Evolutionary conservation across 176 grass and related monocot species (phyloP), one percentile per base, ranked within the genome.

Genomic region (Zoysia japonica): DNA sequence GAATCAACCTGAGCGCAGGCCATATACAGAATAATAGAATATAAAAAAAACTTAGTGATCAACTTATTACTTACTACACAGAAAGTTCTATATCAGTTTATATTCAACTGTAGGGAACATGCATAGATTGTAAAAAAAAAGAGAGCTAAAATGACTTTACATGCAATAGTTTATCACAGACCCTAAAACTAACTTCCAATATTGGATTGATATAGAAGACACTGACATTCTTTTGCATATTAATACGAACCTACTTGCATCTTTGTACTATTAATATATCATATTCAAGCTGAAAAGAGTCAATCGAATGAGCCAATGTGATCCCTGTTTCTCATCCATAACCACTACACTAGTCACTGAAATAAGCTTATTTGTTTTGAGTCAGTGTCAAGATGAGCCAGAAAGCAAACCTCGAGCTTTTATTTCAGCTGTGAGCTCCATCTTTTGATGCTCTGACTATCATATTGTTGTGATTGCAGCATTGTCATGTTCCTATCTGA

Each of bases 401-500:
- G 61, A 66, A 78, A 67, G 67, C 3, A 3, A 78, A 41, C 36
- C 16, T 78, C 13, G 9, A 78, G 5, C 49, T 79, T 47, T 79
- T 54, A 39, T 68, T 79, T 19, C 49, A 44, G 11, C n/a, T 51
- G 19, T 45, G 78, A 55, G 16, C 9, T 62, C 41, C 10, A 72
- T 72, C 49, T 44, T 69, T 89, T 84, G 47, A 80, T 89, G 68
- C 41, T 83, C 65, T 89, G 62, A 86, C 62, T 73, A 83, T 82
- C 46, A 65, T 85, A 48, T 72, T 54, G 45, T 83, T 74, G 52
- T 82, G 42, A 82, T 76, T 78, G 83, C 81, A 98, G 95, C 76
- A 88, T 98, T 87, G 67, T 85, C 50, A 87, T 92, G 86, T 98
- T 98, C 74, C 82, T 98, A 68, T 88, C 84, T 41, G 95, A 98